phyloP scores from a whole-genome alignment of 192 early-diverging fungal genomes.

The Coemansia sp. region DNA sequence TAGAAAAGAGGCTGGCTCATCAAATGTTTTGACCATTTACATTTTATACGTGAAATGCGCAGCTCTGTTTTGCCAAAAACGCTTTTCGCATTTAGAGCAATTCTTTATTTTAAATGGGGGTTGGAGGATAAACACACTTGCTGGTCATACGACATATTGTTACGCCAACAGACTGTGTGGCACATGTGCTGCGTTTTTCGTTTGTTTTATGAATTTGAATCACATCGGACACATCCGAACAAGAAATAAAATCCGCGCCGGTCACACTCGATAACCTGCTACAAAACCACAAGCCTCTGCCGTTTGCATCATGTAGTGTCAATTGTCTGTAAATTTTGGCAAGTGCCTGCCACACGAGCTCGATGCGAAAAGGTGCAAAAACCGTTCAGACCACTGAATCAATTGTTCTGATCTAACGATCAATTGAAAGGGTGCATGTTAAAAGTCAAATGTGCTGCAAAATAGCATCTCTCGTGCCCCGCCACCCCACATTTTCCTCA shows the following conservation, averaged over 20 bases:
- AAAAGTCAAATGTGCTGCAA: not conserved
- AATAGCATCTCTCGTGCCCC: not conserved
- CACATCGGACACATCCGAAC: not conserved
- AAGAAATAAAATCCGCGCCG: not conserved
- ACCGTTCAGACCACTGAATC: not conserved
- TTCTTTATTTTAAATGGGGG: too few relatives aligned
- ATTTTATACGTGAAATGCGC: not conserved
- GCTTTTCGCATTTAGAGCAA: too few relatives aligned
- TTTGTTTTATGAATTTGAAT: not conserved
- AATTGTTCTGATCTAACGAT: conserved; percentile 1
- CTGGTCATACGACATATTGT: not conserved
- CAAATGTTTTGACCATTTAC: conserved; percentile 1
- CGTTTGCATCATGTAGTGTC: not conserved
- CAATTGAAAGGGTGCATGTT: not conserved
- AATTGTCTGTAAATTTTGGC: not conserved
- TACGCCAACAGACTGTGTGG: not conserved
- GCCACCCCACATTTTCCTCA: conserved; percentile 5
- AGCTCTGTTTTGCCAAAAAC: not conserved
- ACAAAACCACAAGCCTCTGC: not conserved
- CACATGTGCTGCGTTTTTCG: not conserved
- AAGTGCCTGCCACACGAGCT: not conserved
- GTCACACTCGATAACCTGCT: not conserved
- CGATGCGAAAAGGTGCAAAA: not conserved
- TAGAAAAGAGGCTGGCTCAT: conserved; percentile 2
- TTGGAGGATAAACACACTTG: not conserved